A percentile compares a stretch with the other conserved stretches of the same genome.
phyloP scores from a whole-genome alignment of 2,329 filamentous ascomycete species.

The Aspergillus brunneoviolaceus region DNA sequence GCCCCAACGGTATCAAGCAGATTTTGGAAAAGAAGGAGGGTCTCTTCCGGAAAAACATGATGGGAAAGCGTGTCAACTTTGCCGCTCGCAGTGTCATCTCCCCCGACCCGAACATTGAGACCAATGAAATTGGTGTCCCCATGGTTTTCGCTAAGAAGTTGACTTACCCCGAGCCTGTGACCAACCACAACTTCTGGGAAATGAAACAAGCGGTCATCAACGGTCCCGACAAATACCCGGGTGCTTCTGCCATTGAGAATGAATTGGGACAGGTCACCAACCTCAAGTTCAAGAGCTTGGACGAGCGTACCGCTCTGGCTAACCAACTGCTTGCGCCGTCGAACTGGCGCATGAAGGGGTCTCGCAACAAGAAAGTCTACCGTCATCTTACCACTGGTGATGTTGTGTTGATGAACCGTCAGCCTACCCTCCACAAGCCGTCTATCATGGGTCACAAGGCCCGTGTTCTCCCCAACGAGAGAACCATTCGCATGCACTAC shows the following conservation, averaged over 20 bases:
- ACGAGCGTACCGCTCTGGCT: constrained; percentile 84
- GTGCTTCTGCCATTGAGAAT: constrained; percentile 90
- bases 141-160: constrained; percentile 96
- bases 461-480: constrained; percentile 86
- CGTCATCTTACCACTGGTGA: constrained; percentile 95
- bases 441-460: constrained; percentile 99
- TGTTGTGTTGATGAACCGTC: constrained; percentile 97
- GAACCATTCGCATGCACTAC: constrained; percentile 99
- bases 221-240: constrained; percentile 88
- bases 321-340: constrained; percentile 90
- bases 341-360: constrained; percentile 69
- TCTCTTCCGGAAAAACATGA: constrained; percentile 98
- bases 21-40: constrained; percentile 98
- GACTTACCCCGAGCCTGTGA: constrained; percentile 96
- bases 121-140: constrained; percentile 96
- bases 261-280: constrained; percentile 91
- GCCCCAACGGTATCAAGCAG: constrained; percentile 95
- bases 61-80: constrained; percentile 99
- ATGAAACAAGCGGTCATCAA: constrained; percentile 96
- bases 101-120: constrained; percentile 97
- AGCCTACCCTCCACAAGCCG: constrained; percentile 95
- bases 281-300: constrained; percentile 78
- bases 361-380: constrained; percentile 92
- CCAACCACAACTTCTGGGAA: constrained; percentile 93
- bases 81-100: constrained; percentile 97